Percentiles rank a stretch among this genome's conserved stretches.
These are phyloP conservation scores for Neurospora crassa DNA, from an alignment of 2,329 filamentous ascomycete species.

Conservation along the genomic window DNA sequence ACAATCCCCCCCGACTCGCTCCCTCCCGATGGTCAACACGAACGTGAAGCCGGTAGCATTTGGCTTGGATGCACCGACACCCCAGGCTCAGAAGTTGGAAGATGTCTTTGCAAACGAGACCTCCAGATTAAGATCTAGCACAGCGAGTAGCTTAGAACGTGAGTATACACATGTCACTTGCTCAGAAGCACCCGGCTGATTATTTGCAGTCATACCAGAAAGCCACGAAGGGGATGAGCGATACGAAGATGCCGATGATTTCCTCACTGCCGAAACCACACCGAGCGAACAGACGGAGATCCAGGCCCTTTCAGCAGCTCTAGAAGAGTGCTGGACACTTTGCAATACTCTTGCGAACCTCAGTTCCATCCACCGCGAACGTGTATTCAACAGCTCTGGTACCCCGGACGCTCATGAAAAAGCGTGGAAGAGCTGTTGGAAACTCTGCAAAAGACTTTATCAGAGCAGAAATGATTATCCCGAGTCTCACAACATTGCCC, in stretches of 20 bases:
- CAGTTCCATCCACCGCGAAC: constrained; percentile 72
- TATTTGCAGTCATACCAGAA: constrained; percentile 40
- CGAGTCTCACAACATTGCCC: constrained; percentile 51
- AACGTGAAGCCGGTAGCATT: constrained; percentile 58
- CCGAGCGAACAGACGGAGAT: constrained; percentile 49
- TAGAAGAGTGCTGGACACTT: constrained; percentile 86
- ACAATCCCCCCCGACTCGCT: constrained; percentile 32
- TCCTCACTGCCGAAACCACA: constrained; percentile 27
- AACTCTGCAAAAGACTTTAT: constrained; percentile 81
- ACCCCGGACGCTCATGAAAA: constrained; percentile 72
- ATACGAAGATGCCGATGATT: constrained; percentile 39
- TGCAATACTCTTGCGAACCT: constrained; percentile 84
- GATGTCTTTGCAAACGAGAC: constrained; percentile 52
- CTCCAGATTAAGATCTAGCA: constrained; percentile 52
- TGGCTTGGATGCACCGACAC: constrained; percentile 62
- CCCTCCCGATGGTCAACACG: constrained; percentile 64
- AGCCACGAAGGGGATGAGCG: constrained; percentile 41
- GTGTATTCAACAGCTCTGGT: constrained; percentile 66
- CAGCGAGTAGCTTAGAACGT: constrained; percentile 73
- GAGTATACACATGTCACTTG: constrained; percentile 25
- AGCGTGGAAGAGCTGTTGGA: constrained; percentile 93
- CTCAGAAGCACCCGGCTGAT: not conserved
- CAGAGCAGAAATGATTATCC: constrained; percentile 65
- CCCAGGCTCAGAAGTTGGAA: constrained; percentile 71
- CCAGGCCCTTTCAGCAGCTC: constrained; percentile 59